Evolutionary conservation across 495 filamentous ascomycete genomes (phyloP), one percentile per base, ranked within the genome.

Genomic region (Evernia prunastri): DNA sequence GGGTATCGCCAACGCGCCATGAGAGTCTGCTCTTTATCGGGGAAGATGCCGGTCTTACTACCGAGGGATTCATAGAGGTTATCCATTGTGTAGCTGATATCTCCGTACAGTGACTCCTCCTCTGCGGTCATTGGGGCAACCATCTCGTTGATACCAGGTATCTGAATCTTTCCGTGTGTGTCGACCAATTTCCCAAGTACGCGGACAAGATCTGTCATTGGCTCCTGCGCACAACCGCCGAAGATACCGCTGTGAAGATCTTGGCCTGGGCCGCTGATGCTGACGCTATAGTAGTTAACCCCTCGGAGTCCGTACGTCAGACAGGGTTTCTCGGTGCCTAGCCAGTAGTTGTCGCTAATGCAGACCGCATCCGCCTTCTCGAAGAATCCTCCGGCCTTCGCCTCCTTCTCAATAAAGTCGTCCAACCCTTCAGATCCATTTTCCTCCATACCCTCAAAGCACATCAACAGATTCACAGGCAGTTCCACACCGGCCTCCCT

Each of bases 391-490:
- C 67, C 67, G 61, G 86, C 85, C 78, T 92, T 90, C 68, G 84
- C 88, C 77, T 99, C 95, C 23, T 81, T 86, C 66, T 88, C 80
- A 75, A 99, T 96, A 66, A 97, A 88, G 51, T 96, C 93, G 66
- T 99, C 93, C 47, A 99, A 82, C 45, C 95, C 95, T 71, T 97
- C 95, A 1, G 91, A 96, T 47, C 95, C 95, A 74, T 96, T 96
- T 78, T 99, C 95, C 78, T 99, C 94, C 95, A 99, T 99, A 49
- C 95, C 95, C 78, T 99, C 95, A 71, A 99, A 99, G 81, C 95
- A 99, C 91, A 96, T 97, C 37, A 99, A 84, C 63, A 99, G 82
- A 80, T 99, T 99, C 68, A 99, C 93, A 9, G 95, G 95, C 72
- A 97, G 86, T 56, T 96, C 93, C 56, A 97, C 80, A 47, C 92